Conservation (phyloP, 2,329 filamentous ascomycete genomes). For the Alternaria sp. region DNA sequence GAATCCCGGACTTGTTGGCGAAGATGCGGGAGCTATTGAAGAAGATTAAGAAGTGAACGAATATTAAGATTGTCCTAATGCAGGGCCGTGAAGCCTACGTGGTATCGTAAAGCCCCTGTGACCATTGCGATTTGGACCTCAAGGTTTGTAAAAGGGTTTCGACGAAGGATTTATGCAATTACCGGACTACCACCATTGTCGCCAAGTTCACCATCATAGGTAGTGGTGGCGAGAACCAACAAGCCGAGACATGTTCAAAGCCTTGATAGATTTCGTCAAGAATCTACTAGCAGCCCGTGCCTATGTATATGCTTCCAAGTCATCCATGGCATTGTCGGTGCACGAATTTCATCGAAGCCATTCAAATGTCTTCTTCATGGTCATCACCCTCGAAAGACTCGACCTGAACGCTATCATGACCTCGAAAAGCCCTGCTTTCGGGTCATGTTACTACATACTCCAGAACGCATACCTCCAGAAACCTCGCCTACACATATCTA, state of each 20-base stretch:
- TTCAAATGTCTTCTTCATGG: not conserved
- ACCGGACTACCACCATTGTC: not conserved
- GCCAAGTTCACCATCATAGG: not conserved
- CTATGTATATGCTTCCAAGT: too few species aligned
- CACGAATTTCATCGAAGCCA: not conserved
- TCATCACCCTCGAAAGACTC: not conserved
- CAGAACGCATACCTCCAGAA: too few species aligned
- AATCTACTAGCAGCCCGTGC: not conserved
- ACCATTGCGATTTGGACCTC: not conserved
- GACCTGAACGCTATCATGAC: not conserved
- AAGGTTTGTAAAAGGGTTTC: too few species aligned
- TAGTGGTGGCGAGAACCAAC: not conserved
- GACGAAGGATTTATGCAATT: not conserved
- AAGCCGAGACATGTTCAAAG: not conserved
- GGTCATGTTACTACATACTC: not conserved
- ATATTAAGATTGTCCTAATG: not conserved
- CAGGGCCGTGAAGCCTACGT: not conserved
- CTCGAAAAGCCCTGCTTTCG: not conserved
- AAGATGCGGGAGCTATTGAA: conserved; percentile 36
- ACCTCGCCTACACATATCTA: not conserved
- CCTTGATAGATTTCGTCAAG: not conserved
- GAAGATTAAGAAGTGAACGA: conserved; percentile 15
- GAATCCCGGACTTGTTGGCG: conserved; percentile 42
- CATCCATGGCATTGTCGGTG: not conserved
- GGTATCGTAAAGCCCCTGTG: not conserved